Percentiles rank a stretch among this genome's conserved stretches.
Evolutionary conservation across 75 land plant species (phyloP).

Genomic region (Ceratopteris richardii): DNA sequence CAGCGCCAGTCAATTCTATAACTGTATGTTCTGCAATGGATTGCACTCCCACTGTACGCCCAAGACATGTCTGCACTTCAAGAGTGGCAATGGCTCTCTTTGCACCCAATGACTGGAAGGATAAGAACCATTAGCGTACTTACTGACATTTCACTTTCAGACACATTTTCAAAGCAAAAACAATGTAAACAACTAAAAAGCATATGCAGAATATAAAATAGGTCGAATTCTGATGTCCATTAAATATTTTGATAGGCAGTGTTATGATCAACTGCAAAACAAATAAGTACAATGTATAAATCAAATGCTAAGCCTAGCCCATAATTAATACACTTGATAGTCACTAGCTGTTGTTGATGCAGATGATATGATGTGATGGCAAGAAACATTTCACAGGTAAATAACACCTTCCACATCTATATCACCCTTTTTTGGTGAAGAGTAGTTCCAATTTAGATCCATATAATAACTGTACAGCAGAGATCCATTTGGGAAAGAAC

Average conservation of each 20-base stretch:
- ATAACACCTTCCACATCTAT: no score
- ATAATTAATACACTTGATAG: no score
- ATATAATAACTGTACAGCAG: neutral
- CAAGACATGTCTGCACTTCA: slow-evolving; percentile 16
- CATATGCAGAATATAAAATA: neutral
- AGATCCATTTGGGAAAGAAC: no score
- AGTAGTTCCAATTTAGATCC: neutral
- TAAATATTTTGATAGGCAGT: neutral
- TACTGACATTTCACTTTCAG: no score
- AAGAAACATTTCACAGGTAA: neutral
- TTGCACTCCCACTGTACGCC: slow-evolving; percentile 47
- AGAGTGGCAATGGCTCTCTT: slow-evolving; percentile 17
- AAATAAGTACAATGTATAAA: no score
- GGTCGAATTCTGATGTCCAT: no score
- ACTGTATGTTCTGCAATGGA: slow-evolving; percentile 53
- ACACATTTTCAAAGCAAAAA: neutral
- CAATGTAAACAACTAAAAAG: neutral
- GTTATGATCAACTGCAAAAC: neutral
- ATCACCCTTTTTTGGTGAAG: no score
- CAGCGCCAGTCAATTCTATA: slow-evolving; percentile 70
- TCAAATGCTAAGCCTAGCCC: no score
- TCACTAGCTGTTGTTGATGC: neutral
- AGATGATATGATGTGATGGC: neutral
- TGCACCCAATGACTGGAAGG: slow-evolving; percentile 47
- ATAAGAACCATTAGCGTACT: no score